phyloP scores from a whole-genome alignment of 805 yeast genomes.

The Saccharomycopsis sp. region DNA sequence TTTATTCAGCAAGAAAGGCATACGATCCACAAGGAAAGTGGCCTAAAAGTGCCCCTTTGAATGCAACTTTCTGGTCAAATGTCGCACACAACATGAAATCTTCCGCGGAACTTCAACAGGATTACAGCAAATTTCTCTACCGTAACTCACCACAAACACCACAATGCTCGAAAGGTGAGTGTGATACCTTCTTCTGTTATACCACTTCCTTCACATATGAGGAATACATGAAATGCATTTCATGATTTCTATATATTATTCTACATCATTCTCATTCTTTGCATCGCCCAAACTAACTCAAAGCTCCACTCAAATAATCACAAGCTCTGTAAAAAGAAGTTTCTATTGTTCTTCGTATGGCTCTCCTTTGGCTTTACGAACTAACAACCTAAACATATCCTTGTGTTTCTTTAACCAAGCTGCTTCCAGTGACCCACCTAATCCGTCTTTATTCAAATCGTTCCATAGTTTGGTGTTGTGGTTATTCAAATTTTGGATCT shows the following conservation, averaged over 20 bases:
- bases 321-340: no score
- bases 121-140: slow-evolving; percentile 39
- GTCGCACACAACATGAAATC: slow-evolving; percentile 40
- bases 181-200: slow-evolving; percentile 35
- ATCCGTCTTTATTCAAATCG: slow-evolving; percentile 3
- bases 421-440: not conserved
- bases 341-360: no score
- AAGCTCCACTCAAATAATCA: no score
- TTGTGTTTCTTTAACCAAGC: slow-evolving; percentile 13
- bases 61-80: slow-evolving; percentile 59
- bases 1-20: slow-evolving; percentile 54
- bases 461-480: slow-evolving; percentile 11
- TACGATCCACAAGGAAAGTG: slow-evolving; percentile 44
- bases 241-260: no score
- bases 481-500: slow-evolving; percentile 7
- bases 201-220: slow-evolving; percentile 31
- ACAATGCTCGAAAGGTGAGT: slow-evolving; percentile 33
- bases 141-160: slow-evolving; percentile 50
- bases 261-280: no score
- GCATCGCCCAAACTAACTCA: no score
- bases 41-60: slow-evolving; percentile 53
- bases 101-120: slow-evolving; percentile 38
- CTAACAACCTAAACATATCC: slow-evolving; percentile 11
- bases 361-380: slow-evolving; percentile 5
- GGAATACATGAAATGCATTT: slow-evolving; percentile 26